A percentile compares a stretch with the other conserved stretches of the same genome.
These are phyloP conservation scores for Pelargonium myrrhifolium DNA, from an alignment of 441 rosid species.

Conservation along the genomic window DNA sequence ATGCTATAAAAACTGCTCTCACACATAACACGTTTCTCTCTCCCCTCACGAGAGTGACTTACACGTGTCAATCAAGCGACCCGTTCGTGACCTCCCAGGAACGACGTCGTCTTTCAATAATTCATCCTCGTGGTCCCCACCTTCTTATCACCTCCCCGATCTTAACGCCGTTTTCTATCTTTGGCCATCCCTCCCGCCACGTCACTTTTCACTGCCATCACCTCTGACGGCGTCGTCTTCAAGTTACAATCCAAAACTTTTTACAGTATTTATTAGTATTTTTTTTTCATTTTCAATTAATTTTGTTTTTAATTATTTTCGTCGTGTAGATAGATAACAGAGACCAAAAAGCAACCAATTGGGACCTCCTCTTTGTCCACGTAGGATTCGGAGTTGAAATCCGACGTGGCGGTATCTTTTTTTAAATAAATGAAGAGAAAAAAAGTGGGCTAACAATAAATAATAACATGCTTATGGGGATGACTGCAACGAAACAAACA, in stretches of 20 bases:
- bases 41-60: background rate
- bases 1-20: too few relatives aligned
- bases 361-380: slow-evolving; percentile 24
- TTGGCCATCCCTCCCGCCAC: background rate
- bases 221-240: background rate
- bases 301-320: too few relatives aligned
- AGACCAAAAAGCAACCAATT: slow-evolving; percentile 26
- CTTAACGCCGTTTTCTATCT: too few relatives aligned
- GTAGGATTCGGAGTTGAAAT: slow-evolving; percentile 3
- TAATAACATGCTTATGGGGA: slow-evolving; percentile 24
- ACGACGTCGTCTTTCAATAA: too few relatives aligned
- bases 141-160: too few relatives aligned
- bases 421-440: background rate
- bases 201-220: background rate
- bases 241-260: too few relatives aligned
- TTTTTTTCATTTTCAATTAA: too few relatives aligned
- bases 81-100: too few relatives aligned
- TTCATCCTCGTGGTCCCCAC: too few relatives aligned
- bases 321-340: too few relatives aligned
- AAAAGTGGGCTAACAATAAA: background rate
- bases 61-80: too few relatives aligned
- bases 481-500: background rate
- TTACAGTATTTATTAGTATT: too few relatives aligned
- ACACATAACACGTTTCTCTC: background rate
- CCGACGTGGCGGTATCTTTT: slow-evolving; percentile 28